A percentile compares a stretch with the other conserved stretches of the same genome.
phyloP scores from a whole-genome alignment of 164 flowering plant species.

The Magnolia kwangsiensis region DNA sequence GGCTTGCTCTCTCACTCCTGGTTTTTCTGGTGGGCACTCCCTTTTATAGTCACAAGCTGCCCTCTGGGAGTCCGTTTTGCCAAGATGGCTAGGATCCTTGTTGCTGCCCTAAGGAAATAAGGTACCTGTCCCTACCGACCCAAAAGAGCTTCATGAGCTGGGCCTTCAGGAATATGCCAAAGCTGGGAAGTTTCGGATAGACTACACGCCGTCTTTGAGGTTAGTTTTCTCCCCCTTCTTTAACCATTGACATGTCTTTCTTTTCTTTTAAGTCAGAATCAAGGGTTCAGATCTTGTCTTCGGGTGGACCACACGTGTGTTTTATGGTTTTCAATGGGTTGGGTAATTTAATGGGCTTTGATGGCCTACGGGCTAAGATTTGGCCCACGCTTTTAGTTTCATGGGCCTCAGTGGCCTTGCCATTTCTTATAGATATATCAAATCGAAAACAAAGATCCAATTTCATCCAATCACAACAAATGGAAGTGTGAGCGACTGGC shows the following conservation, averaged over 20 bases:
- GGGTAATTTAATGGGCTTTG: too few relatives aligned
- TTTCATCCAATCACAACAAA: too few relatives aligned
- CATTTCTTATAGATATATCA: too few relatives aligned
- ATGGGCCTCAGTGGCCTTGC: too few relatives aligned
- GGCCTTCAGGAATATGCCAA: conserved; percentile 17
- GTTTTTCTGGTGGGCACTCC: conserved; percentile 27
- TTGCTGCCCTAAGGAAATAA: conserved; percentile 19
- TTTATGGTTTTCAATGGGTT: too few relatives aligned
- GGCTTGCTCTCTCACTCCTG: conserved; percentile 16
- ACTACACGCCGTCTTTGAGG: conserved; percentile 24
- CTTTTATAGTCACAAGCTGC: conserved; percentile 27
- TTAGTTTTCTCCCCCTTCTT: not conserved
- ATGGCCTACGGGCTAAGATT: too few relatives aligned
- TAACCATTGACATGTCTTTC: not conserved
- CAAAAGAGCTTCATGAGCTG: conserved; percentile 28
- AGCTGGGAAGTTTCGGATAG: conserved; percentile 18
- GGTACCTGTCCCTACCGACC: conserved; percentile 17
- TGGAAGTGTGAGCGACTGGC: too few relatives aligned
- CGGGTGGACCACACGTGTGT: too few relatives aligned
- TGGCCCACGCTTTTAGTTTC: too few relatives aligned
- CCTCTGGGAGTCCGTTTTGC: conserved; percentile 31
- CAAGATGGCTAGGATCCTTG: conserved; percentile 25
- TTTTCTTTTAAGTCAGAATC: too few relatives aligned
- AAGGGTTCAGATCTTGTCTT: not conserved
- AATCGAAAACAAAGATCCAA: too few relatives aligned